Evolutionary conservation across 306 rosid genomes (phyloP).

Genomic region (Spatholobus suberectus): DNA sequence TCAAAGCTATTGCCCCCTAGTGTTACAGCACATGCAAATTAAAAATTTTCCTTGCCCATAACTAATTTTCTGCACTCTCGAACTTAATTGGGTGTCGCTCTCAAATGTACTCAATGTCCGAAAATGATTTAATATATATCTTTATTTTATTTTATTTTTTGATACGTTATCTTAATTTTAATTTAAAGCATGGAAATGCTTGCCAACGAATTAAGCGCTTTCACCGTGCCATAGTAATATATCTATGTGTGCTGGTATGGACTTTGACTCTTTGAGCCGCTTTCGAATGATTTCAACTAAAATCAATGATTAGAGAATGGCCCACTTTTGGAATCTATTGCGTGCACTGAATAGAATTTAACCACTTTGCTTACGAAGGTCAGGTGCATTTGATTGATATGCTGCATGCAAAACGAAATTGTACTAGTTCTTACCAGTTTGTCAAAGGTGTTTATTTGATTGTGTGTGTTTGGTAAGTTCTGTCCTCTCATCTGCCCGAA

Average conservation of each 20-base stretch:
- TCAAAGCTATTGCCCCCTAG: not conserved
- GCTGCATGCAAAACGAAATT: not conserved
- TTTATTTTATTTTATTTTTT: not conserved
- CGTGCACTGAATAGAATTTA: not conserved
- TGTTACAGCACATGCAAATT: not conserved
- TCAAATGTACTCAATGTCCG: not conserved
- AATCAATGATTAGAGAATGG: constrained; percentile 5
- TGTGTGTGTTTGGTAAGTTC: not conserved
- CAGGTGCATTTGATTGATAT: not conserved
- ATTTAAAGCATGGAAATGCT: not conserved
- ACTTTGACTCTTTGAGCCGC: not conserved
- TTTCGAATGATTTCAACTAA: not conserved
- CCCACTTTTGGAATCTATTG: constrained; percentile 18
- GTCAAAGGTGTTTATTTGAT: not conserved
- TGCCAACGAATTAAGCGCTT: not conserved
- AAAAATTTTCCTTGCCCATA: not conserved
- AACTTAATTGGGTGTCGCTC: not conserved
- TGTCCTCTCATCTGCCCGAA: not conserved
- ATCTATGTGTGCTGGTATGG: not conserved
- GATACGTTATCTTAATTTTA: not conserved
- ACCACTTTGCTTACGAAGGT: constrained; percentile 2
- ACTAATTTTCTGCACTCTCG: not conserved
- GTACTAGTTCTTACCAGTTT: not conserved
- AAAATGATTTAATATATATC: not conserved
- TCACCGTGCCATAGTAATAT: constrained; percentile 1